Percentiles rank a stretch among this genome's conserved stretches.
Conservation (phyloP, 805 yeast species). For the Crinitomyces ghanaensis region DNA sequence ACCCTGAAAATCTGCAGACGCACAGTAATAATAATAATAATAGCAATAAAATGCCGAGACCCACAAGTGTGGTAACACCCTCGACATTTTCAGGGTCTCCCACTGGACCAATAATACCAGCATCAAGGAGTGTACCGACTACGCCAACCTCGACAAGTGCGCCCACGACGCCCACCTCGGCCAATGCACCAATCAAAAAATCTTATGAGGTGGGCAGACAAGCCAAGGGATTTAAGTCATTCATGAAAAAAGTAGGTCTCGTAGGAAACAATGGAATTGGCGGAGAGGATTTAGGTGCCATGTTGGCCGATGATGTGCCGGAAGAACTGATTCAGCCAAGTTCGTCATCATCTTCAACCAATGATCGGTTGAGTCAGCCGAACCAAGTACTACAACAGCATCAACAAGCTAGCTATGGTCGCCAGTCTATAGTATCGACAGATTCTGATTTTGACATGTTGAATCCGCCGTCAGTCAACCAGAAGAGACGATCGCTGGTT, state of each 20-base stretch:
- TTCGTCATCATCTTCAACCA: not conserved
- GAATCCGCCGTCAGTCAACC: not conserved
- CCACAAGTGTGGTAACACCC: not conserved
- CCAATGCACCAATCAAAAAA: not conserved
- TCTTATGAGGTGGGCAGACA: slow-evolving; percentile 6
- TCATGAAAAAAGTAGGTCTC: slow-evolving; percentile 6
- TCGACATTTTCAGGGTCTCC: not conserved
- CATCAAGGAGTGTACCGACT: not conserved
- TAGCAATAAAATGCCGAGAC: not conserved
- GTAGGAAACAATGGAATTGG: slow-evolving; percentile 8
- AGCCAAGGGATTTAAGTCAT: slow-evolving; percentile 1
- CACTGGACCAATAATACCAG: not conserved
- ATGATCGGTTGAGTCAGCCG: not conserved
- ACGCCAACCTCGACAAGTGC: not conserved
- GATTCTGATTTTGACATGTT: slow-evolving; percentile 1
- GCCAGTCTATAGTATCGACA: not conserved
- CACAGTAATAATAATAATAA: not conserved
- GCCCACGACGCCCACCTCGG: not conserved
- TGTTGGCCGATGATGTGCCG: not conserved
- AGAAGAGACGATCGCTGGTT: slow-evolving; percentile 14
- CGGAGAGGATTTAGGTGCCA: slow-evolving; percentile 12
- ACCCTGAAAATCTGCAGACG: no score
- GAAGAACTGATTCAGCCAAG: not conserved
- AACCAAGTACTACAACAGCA: not conserved
- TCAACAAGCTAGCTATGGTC: not conserved